Evolutionary conservation across 2,329 filamentous ascomycete genomes (phyloP).

Genomic region (Akanthomyces uredinophilus): DNA sequence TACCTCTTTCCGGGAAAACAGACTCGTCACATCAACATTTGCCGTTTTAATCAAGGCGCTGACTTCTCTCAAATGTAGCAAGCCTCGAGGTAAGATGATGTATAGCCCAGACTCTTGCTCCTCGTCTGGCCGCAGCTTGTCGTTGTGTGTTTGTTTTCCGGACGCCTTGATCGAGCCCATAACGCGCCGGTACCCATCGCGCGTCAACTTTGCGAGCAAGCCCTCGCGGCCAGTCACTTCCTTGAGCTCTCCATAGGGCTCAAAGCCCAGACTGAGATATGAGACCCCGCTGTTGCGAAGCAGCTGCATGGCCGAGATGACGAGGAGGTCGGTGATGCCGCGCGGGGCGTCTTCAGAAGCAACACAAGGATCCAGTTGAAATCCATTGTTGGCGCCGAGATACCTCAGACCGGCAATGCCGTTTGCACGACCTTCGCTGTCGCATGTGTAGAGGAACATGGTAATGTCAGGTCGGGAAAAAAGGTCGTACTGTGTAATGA

Average conservation of each 20-base stretch:
- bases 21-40: slow-evolving; percentile 12
- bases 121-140: slow-evolving; percentile 21
- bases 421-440: slow-evolving; percentile 15
- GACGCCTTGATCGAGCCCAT: slow-evolving; percentile 18
- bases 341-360: slow-evolving; percentile 22
- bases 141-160: slow-evolving; percentile 20
- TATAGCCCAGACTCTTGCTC: slow-evolving; percentile 16
- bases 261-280: slow-evolving; percentile 20
- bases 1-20: slow-evolving; percentile 4
- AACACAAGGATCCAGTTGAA: slow-evolving; percentile 21
- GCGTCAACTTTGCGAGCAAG: slow-evolving; percentile 10
- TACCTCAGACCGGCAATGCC: slow-evolving; percentile 20
- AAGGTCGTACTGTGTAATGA: slow-evolving; percentile 20
- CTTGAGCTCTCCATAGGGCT: slow-evolving; percentile 16
- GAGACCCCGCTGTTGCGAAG: slow-evolving; percentile 18
- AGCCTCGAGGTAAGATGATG: slow-evolving; percentile 17
- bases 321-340: slow-evolving; percentile 22
- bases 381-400: slow-evolving; percentile 19
- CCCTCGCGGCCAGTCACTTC: slow-evolving; percentile 6
- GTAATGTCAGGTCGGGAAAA: slow-evolving; percentile 19
- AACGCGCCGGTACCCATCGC: slow-evolving; percentile 16
- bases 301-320: slow-evolving; percentile 19
- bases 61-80: slow-evolving; percentile 16
- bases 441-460: slow-evolving; percentile 17
- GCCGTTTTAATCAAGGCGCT: slow-evolving; percentile 19